Base-by-base conservation (phyloP, 225 moss, liverwort and hornwort genomes). In the Climacium dendroides region DNA sequence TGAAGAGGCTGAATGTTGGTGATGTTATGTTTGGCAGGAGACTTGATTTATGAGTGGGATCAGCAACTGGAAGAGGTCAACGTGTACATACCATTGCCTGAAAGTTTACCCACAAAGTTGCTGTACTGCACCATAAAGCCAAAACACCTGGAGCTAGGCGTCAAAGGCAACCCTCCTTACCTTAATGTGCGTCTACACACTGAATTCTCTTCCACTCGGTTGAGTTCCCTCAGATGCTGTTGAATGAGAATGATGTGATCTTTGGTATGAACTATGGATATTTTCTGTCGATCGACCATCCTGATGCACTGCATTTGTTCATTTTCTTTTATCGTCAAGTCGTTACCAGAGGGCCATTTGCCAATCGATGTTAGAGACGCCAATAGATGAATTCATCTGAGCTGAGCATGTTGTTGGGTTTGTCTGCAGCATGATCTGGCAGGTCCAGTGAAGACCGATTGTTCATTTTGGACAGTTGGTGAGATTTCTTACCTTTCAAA, bases 381-480 rank as follows among this genome's bases (percentile, higher is more conserved):
- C 52, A 60, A 55, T 62, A 48, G 55, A 61, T 85, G 69, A 78
- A 48, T 85, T 73, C 37, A 50, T 81, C 78, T 87, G 64, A 89
- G 75, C 66, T 87, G 57, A 72, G 58, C 45, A 35, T 81, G 58
- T 80, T 81, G 81, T 84, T 86, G 90, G 58, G 45, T n/a, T 88
- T 92, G 62, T 90, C 53, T 92, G 87, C 95, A 97, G 96, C 97
- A 97, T 93, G 94, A 95, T 80, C 91, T 98, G 81, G 95, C 92
- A 75, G 98, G 98, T 79, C 85, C 91, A 65, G 98, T 96, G 87
- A 98, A 98, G 89, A 86, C 95, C 35, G 98, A 98, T 89, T 92
- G 93, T 85, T 98, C 98, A 57, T 97, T 97, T 90, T 98, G 98
- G 98, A 98, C 98, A 25, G 91, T 98, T 73, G 96, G 97, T 97